Base-by-base conservation (phyloP, 495 filamentous ascomycete genomes). In the Cercophora newfieldiana region DNA sequence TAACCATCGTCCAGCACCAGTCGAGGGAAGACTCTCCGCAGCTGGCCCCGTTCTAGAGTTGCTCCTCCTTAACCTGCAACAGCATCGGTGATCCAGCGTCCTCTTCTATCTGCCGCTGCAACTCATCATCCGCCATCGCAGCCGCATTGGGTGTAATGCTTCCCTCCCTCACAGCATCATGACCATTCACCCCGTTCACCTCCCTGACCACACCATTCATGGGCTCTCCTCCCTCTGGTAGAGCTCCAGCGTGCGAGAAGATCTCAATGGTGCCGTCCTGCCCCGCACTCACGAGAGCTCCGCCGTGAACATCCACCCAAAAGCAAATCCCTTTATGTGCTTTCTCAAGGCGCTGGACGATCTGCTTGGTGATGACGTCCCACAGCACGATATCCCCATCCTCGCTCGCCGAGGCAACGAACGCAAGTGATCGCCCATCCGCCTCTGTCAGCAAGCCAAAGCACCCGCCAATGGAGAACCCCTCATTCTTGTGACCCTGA, bases 401-500 rank as follows among this genome's bases (percentile, higher is more conserved):
- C 69, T 99, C 95, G 74, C 91, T 95, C 0, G 94, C 92, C 54
- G 87, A 90, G 1, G 90, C 90, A 6, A 90, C 86, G 70, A 94
- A 96, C 2, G 74, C 56, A 59, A 64, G 69, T 66, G 68, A 68
- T 18, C 53, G 63, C 22, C 69, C 54, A 24, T 66, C 58, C 48
- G 47, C 53, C 29, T 74, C 79, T 30, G 83, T 75, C 65, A 93
- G 87, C 18, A 83, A 74, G 28, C 91, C 93, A 78, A 97, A 97
- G 25, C 88, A 86, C 5, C 94, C 92, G 25, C 85, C 85, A 26
- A 98, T 81, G 65, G 91, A 93, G 79, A 89, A 97, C 60, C 89
- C 91, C 68, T 85, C 82, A 75, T 97, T 98, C 59, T 82, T 78
- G 75, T 98, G 96, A 7, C 96, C 95, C 77, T 97, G 92, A 82